A percentile compares a stretch with the other conserved stretches of the same genome.
phyloP scores from a whole-genome alignment of 1,139 yeast species.

The Nakaseomyces nivariensis region DNA sequence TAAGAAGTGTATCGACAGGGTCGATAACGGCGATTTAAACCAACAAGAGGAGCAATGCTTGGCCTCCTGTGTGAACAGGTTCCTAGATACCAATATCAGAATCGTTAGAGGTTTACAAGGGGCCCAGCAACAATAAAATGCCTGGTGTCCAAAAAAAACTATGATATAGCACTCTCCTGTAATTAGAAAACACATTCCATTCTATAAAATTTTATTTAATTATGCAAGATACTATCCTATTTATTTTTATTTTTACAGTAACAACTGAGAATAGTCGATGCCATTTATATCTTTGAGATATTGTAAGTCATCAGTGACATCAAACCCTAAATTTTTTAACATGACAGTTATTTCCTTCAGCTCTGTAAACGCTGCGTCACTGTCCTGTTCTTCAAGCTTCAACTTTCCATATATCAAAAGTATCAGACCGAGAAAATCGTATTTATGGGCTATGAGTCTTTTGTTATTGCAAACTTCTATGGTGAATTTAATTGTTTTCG shows the following conservation, averaged over 20 bases:
- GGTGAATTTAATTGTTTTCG: slow-evolving; percentile 9
- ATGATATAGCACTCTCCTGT: not conserved
- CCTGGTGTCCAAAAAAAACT: not conserved
- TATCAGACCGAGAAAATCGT: slow-evolving; percentile 20
- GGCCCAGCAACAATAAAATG: slow-evolving; percentile 13
- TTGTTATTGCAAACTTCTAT: slow-evolving; percentile 12
- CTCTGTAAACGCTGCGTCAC: not conserved
- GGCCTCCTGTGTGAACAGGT: slow-evolving; percentile 73
- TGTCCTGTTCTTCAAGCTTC: slow-evolving; percentile 13
- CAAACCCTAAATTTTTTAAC: not conserved
- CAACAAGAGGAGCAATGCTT: slow-evolving; percentile 61
- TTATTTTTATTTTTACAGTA: not conserved
- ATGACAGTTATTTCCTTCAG: not conserved
- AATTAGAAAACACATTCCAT: not conserved
- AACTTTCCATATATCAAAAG: slow-evolving; percentile 20
- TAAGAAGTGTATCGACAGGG: slow-evolving; percentile 65
- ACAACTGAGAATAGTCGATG: slow-evolving; percentile 1
- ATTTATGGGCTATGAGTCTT: slow-evolving; percentile 19
- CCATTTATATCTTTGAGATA: not conserved
- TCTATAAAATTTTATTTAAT: not conserved
- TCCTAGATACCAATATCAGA: slow-evolving; percentile 77
- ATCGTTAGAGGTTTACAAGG: slow-evolving; percentile 50
- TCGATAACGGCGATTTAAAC: slow-evolving; percentile 44
- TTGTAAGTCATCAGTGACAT: not conserved
- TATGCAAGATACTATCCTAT: not conserved